Conservation (phyloP, 768 basidiomycete species). For the Pulveroboletus sp. region DNA sequence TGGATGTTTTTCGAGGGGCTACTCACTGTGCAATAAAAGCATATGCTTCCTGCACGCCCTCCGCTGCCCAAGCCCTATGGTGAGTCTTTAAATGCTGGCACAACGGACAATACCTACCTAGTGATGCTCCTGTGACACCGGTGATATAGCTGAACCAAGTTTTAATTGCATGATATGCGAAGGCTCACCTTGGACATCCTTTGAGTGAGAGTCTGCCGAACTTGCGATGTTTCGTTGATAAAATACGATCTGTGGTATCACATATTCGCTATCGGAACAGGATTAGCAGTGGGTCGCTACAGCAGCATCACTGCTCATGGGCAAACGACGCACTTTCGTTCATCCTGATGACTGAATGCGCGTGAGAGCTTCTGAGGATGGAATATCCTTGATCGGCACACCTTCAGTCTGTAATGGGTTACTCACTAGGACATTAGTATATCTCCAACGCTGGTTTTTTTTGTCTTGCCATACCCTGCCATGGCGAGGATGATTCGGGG, state of each 20-base stretch:
- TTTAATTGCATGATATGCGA: neutral
- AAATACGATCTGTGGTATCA: conserved; percentile 58
- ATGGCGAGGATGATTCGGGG: neutral
- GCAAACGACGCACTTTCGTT: conserved; percentile 28
- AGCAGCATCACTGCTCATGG: neutral
- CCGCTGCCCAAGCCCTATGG: conserved; percentile 35
- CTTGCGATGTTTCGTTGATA: conserved; percentile 64
- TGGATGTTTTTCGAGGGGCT: neutral
- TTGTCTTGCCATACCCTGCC: conserved; percentile 75
- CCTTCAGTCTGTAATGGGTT: neutral
- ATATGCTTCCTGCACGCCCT: conserved; percentile 75
- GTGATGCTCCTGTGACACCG: conserved; percentile 63
- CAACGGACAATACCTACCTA: conserved; percentile 39
- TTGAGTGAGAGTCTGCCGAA: conserved; percentile 51
- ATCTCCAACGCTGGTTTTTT: conserved; percentile 40
- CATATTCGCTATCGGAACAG: conserved; percentile 24
- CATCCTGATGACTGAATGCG: conserved; percentile 47
- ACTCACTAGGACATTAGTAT: conserved; percentile 54
- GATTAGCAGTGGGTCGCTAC: neutral
- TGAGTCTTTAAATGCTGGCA: neutral
- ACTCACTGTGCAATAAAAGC: conserved; percentile 77
- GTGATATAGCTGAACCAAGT: conserved; percentile 7
- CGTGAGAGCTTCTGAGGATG: conserved; percentile 47
- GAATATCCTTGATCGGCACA: neutral
- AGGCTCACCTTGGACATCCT: conserved; percentile 54